These are phyloP conservation scores for Aspergillus sp. DNA, from an alignment of 2,329 filamentous ascomycete genomes.

Conservation along the genomic window DNA sequence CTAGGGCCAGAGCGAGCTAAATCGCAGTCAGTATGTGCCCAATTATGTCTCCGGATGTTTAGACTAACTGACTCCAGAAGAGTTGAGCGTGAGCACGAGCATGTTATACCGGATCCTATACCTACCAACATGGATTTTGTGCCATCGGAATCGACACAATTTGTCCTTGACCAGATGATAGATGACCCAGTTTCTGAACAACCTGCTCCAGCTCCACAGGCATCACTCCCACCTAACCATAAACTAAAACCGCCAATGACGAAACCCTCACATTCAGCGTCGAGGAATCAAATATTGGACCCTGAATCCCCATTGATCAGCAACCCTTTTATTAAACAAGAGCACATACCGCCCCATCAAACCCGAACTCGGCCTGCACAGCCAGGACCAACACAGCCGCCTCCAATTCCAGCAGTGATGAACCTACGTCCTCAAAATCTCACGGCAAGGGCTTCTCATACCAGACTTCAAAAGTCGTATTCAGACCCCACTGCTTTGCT, in stretches of 20 bases:
- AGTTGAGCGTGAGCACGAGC: too few relatives aligned
- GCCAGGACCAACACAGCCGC: background rate
- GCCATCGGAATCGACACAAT: constrained; percentile 3
- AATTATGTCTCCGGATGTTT: constrained; percentile 5
- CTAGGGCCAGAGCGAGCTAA: constrained; percentile 6
- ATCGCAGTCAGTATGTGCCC: constrained; percentile 26
- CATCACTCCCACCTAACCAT: background rate
- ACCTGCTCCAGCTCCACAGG: too few relatives aligned
- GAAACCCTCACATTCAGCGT: too few relatives aligned
- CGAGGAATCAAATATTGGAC: too few relatives aligned
- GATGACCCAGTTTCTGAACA: background rate
- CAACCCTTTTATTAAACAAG: too few relatives aligned
- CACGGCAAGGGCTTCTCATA: too few relatives aligned
- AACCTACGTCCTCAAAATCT: too few relatives aligned
- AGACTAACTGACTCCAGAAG: background rate
- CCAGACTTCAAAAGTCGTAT: constrained; percentile 25
- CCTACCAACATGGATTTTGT: too few relatives aligned
- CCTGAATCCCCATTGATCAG: too few relatives aligned
- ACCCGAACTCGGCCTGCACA: background rate
- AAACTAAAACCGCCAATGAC: too few relatives aligned
- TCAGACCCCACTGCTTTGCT: constrained; percentile 30
- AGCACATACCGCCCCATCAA: too few relatives aligned
- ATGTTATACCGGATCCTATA: too few relatives aligned
- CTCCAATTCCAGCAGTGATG: background rate
- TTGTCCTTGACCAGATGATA: background rate